phyloP scores from a whole-genome alignment of 2,329 filamentous ascomycete genomes.

The Claviceps sp. region DNA sequence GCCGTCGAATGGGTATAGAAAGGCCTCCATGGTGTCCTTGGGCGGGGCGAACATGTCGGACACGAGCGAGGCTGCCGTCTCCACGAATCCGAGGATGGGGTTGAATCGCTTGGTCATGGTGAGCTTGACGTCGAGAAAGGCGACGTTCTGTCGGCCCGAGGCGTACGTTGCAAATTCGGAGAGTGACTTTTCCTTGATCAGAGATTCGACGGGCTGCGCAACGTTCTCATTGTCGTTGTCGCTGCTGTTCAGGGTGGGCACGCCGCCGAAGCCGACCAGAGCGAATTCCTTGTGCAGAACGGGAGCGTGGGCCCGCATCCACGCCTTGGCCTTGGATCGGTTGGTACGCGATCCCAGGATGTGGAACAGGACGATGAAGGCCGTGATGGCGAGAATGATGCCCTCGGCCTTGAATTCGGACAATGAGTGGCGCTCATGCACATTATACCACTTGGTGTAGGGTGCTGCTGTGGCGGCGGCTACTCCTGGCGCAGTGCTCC shows the following conservation, averaged over 20 bases:
- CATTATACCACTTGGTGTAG: constrained; percentile 91
- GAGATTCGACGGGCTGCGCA: constrained; percentile 19
- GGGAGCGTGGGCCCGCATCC: constrained; percentile 63
- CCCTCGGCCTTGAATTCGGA: constrained; percentile 83
- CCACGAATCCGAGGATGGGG: constrained; percentile 48
- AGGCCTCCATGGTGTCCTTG: constrained; percentile 60
- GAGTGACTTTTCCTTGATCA: constrained; percentile 76
- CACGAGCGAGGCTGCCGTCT: constrained; percentile 60
- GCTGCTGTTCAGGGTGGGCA: constrained; percentile 29
- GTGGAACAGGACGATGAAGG: constrained; percentile 65
- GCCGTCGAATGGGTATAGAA: constrained; percentile 81
- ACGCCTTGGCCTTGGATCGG: constrained; percentile 63
- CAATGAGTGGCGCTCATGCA: constrained; percentile 79
- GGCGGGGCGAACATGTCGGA: constrained; percentile 62
- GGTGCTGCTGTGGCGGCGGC: constrained; percentile 41
- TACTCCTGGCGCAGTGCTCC: constrained; percentile 29
- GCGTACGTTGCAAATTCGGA: constrained; percentile 82
- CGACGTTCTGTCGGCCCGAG: constrained; percentile 82
- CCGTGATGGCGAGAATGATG: constrained; percentile 62
- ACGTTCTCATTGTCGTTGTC: constrained; percentile 12
- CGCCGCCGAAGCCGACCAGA: constrained; percentile 64
- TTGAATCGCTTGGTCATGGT: constrained; percentile 79
- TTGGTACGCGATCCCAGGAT: constrained; percentile 71
- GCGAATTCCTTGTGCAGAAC: constrained; percentile 71
- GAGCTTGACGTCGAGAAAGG: constrained; percentile 77